Percentiles rank a stretch among this genome's conserved stretches.
Evolutionary conservation across 164 flowering plant species (phyloP).

Genomic region (Chimonanthus praecox): DNA sequence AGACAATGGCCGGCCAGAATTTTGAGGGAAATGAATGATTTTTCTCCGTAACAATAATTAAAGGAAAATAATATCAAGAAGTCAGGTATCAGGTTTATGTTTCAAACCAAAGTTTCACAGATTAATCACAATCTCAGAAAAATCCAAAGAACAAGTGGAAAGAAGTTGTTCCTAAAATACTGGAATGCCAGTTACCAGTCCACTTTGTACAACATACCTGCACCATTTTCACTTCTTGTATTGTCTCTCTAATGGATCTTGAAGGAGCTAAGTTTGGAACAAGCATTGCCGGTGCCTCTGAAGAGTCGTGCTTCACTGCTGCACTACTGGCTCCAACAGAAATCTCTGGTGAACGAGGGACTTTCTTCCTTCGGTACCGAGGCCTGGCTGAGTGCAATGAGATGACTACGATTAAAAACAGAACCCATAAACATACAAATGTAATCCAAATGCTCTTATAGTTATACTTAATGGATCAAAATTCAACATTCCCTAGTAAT

Average conservation of each 20-base stretch:
- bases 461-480: not conserved
- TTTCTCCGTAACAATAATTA: not conserved
- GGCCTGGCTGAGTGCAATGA: conserved; percentile 65
- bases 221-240: conserved; percentile 86
- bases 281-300: conserved; percentile 61
- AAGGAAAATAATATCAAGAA: not conserved
- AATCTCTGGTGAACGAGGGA: conserved; percentile 38
- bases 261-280: conserved; percentile 65
- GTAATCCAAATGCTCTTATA: not conserved
- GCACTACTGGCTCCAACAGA: conserved; percentile 34
- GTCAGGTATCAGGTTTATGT: not conserved
- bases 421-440: not conserved
- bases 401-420: conserved; percentile 13
- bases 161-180: not conserved
- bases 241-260: conserved; percentile 74
- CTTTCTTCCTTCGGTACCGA: conserved; percentile 47
- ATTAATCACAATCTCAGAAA: not conserved
- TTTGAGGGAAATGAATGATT: not conserved
- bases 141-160: not conserved
- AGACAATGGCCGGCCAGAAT: too few species aligned
- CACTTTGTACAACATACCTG: conserved; percentile 45
- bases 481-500: not conserved
- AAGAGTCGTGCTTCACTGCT: conserved; percentile 19
- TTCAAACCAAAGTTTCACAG: not conserved
- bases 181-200: not conserved